These are phyloP conservation scores for Barnettozyma salicaria DNA, from an alignment of 805 yeast genomes.

Conservation along the genomic window DNA sequence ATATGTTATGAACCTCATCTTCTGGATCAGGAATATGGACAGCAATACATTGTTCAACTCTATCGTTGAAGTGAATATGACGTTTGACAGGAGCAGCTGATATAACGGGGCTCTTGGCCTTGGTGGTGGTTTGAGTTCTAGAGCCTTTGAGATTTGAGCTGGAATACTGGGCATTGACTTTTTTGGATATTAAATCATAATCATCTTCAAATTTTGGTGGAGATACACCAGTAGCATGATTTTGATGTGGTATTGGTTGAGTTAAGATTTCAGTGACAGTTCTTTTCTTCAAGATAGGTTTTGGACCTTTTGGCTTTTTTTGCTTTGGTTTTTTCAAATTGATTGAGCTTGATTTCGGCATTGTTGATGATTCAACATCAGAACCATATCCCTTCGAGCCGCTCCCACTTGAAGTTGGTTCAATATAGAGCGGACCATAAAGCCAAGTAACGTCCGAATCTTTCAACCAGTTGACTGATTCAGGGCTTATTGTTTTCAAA, in stretches of 20 bases:
- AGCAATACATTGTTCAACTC: conserved; percentile 92
- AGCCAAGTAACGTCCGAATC: conserved; percentile 98
- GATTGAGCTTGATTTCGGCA: conserved; percentile 21
- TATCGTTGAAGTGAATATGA: conserved; percentile 80
- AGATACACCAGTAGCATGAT: conserved; percentile 12
- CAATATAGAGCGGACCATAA: conserved; percentile 67
- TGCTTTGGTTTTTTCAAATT: conserved; percentile 18
- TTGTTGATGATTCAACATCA: conserved; percentile 33
- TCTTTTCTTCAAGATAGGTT: conserved; percentile 85
- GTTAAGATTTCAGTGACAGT: conserved; percentile 78
- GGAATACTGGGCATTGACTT: conserved; percentile 25
- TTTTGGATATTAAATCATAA: conserved; percentile 22
- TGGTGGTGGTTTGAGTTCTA: not conserved
- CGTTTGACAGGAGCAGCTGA: conserved; percentile 7
- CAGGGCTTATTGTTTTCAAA: conserved; percentile 80
- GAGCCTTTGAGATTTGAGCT: not conserved
- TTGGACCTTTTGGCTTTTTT: conserved; percentile 35
- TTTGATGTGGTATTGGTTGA: conserved; percentile 35
- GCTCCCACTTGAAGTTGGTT: conserved; percentile 11
- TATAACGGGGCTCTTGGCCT: not conserved
- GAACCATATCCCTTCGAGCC: conserved; percentile 33
- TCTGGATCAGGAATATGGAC: conserved; percentile 30
- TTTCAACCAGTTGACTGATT: conserved; percentile 90
- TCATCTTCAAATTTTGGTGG: conserved; percentile 26
- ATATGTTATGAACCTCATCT: conserved; percentile 20